Conservation (phyloP, 371 early-diverging fungal genomes). For the Mortierella sp. region DNA sequence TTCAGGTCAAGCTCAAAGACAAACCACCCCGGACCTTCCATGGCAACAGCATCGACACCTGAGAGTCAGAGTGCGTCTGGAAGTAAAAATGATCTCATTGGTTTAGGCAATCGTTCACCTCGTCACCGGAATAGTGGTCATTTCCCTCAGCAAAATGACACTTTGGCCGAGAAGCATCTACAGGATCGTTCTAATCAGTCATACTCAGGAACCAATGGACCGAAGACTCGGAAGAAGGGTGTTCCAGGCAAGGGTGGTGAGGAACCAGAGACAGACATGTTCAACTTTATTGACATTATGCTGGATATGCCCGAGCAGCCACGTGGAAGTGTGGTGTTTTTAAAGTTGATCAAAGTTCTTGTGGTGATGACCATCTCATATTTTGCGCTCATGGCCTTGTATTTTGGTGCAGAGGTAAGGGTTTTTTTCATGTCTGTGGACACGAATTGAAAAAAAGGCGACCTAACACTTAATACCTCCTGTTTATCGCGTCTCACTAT, state of each 20-base stretch:
- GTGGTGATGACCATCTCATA: constrained; percentile 39
- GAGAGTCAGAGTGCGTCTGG: constrained; percentile 14
- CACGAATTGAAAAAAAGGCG: no score
- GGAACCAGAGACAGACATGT: constrained; percentile 49
- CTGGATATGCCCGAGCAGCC: constrained; percentile 40
- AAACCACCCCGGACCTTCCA: not conserved
- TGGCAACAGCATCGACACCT: not conserved
- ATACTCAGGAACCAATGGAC: not conserved
- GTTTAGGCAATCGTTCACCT: not conserved
- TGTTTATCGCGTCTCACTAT: no score
- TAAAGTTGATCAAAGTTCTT: constrained; percentile 32
- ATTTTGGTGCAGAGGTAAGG: constrained; percentile 47
- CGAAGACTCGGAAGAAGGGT: constrained; percentile 15
- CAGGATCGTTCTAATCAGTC: no score
- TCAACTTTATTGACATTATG: constrained; percentile 47
- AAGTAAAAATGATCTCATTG: constrained; percentile 24
- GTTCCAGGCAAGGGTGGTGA: constrained; percentile 38
- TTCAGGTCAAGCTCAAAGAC: no score
- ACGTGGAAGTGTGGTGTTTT: constrained; percentile 17
- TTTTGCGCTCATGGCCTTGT: constrained; percentile 40
- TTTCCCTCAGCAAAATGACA: constrained; percentile 7
- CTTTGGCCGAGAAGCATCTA: constrained; percentile 5
- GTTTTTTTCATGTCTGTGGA: not conserved
- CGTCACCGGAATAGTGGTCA: not conserved
- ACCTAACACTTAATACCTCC: no score